Base-by-base conservation (phyloP, 169 alveolate species). In the Eimeria acervulina region DNA sequence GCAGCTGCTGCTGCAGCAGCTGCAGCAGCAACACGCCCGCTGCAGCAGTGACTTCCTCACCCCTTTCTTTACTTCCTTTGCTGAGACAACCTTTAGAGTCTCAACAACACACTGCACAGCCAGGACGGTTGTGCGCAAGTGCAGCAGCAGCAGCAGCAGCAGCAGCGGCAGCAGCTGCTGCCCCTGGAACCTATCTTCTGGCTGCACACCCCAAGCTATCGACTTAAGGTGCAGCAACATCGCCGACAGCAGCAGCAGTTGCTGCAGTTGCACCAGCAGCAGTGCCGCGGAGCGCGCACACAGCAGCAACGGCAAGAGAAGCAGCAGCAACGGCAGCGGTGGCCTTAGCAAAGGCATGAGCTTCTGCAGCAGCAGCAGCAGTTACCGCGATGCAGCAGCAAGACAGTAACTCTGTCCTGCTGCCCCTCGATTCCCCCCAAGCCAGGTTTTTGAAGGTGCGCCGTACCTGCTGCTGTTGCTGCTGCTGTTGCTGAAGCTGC, bases 131-230 rank as follows among this genome's bases (percentile, higher is more conserved):
- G 42, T 21, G 21, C 44, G 17, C 80, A 36, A 44, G 33, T 17
- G 80, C 80, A 68, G 80, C 80, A 68, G 80, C 80, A 68, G 80
- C 80, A 26, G 44, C 47, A 68, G 47, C 80, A 68, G 42, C 80
- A 68, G 80, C 80, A 26, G 80, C 80, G 28, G 44, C 80, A 68
- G 80, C 80, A 15, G 80, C 21, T 10, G 47, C 80, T 36, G 10
- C 28, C 6, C 7, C 15, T 6, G 42, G 42, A 68, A 36, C 80
- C 26, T 15, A 28, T 13, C 23, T 36, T 10, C 47, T 36, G 42
- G 80, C n/a, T 68, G n/a, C 42, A 36, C 80, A 68, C 47, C 42
- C 23, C 26, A 31, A 28, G 42, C 42, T 68, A 28, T 68, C n/a
- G 47, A 17, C n/a, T 28, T 15, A 59, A 59, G 68, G 68, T 59